Evolutionary conservation across 2,329 filamentous ascomycete genomes (phyloP), one percentile per base, ranked within the genome.

Genomic region (Geosmithia putterillii): DNA sequence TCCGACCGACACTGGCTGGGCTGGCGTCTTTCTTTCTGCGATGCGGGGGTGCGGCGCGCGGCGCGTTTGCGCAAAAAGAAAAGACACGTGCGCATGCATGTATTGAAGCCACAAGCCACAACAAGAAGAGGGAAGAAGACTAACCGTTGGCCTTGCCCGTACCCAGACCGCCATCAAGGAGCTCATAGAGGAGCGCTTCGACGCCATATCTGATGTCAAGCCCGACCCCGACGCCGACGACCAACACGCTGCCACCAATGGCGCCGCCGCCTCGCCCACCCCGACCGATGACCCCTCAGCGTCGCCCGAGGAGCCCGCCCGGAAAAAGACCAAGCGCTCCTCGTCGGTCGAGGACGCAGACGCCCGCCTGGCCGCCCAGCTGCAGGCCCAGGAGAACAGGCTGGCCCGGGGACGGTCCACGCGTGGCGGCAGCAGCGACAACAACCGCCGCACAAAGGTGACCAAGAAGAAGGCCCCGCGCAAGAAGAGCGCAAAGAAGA

Each of bases 361-460:
- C 62, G 92, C 90, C 28, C 79, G 83, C 38, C 77, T 90, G 48
- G 92, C 92, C 1, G 88, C 88, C 15, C 79, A 83, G 59, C 71
- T 98, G 32, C 92, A 98, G 63, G 90, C 88, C 0, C 86, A 96
- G 61, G 87, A 95, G 65, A 94, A 96, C 61, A 73, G 78, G 46
- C 65, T 74, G 41, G 69, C 66, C 3, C 70, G 78, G 38, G 79
- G 78, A 41, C 73, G 86, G 43, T 75, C 85, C 17, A 95, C 89
- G 3, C 76, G 90, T 38, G 86, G 86, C 7, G 85, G 81, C 10
- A 76, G 77, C 49, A 76, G 79, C 58, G 67, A 73, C 48, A 62
- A 71, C 44, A 25, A 25, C n/a, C n/a, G n/a, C n/a, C n/a, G n/a
- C n/a, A n/a, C n/a, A 10, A 68, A 70, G 53, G 54, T 62, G 10